Base-by-base conservation (phyloP, 192 early-diverging fungal genomes). In the Coemansia sp. region DNA sequence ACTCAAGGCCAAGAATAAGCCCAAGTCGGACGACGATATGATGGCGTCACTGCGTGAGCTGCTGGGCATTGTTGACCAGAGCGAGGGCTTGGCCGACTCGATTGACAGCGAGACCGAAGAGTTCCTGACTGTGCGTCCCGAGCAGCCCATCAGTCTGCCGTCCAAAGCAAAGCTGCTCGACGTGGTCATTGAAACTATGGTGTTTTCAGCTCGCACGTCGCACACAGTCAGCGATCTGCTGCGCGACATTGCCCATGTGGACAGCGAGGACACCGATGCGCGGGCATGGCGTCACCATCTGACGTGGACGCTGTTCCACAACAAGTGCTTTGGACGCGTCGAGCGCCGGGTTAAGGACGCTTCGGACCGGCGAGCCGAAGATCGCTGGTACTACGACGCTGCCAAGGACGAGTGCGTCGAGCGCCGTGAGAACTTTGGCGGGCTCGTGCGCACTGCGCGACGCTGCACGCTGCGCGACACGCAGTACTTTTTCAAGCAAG, bases 401-500 rank as follows among this genome's bases (percentile, higher is more conserved):
- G 60, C 69, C 17, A 56, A 56, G 32, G 82, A 83, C 52, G 68
- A 65, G 17, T 76, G 76, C 68, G 32, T 43, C 39, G 64, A 63
- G 61, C 76, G 82, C 37, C 60, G 73, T 6, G 76, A 65, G 32
- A 80, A 70, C 65, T 83, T 79, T 76, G 76, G 74, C 54, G 77
- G 82, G 2, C 67, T 83, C 22, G 82, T 76, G 60, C 70, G 82
- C 32, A 79, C 82, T 2, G 82, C 82, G 29, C 64, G 82, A 27
- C 69, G 76, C 23, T 83, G 82, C 70, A 83, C 82, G 5, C 82
- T 83, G 67, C 79, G 76, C 60, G 82, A 83, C 63, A 83, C 63
- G 41, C 82, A 83, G 66, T 83, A 83, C 66, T 83, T 75, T 27
- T 83, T 79, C 58, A 83, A 83, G 68, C 82, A 71, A 49, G 73